Base-by-base conservation (phyloP, 2,329 filamentous ascomycete genomes). In the Phialophora macrospora region DNA sequence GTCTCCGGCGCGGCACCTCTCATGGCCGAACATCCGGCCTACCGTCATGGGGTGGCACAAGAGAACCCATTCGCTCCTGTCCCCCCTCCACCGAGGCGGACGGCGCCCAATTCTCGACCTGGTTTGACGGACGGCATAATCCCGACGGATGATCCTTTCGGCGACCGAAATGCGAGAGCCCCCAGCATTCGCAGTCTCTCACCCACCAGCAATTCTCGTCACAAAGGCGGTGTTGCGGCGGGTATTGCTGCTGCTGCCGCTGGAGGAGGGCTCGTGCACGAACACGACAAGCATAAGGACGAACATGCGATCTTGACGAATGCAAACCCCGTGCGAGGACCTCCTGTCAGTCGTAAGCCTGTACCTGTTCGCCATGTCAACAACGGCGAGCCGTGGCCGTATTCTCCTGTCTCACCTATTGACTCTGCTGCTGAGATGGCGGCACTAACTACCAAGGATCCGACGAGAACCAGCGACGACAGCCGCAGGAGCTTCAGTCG, bases 51-150 rank as follows among this genome's bases (percentile, higher is more conserved):
- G 20, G 55, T 60, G 38, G 61, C 51, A 22, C 60, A 68, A 44
- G 64, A 71, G 60, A 72, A 72, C 54, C 71, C 71, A 22, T 72
- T 72, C 56, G 67, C 68, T 9, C 71, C 71, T 4, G 60, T 68
- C 1, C 65, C 68, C 38, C 71, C 71, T 11, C 70, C 70, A 62
- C 70, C 71, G 8, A 65, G 71, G 59, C 63, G 70, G 32, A 64
- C 69, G 20, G 57, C 70, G 14, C 64, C 64, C 4, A 66, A 67
- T 59, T 68, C 69, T 20, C 59, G 66, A 32, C 57, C 66, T 22
- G 66, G 64, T 17, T 54, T 71, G 55, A 66, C 69, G 5, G 63
- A 68, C 55, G 68, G 63, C 44, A 62, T 41, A 48, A 48, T 66
- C 5, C 64, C 61, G 4, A 58, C 60, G 1, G 61, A 69, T 24